These are phyloP conservation scores for Copromyces sp. DNA, from an alignment of 495 filamentous ascomycete species.

Conservation along the genomic window DNA sequence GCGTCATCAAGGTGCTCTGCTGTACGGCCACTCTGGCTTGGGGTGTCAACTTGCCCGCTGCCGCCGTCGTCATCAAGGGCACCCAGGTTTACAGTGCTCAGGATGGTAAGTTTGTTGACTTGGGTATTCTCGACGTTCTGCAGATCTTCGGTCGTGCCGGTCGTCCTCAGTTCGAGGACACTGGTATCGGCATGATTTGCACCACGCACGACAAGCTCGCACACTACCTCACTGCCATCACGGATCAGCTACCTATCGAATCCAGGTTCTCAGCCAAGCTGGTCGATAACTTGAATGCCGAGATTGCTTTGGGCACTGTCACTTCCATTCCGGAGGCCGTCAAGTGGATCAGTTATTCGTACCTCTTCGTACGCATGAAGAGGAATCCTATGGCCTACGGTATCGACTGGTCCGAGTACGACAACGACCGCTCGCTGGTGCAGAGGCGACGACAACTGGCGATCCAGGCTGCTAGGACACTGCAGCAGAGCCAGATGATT, in stretches of 20 bases:
- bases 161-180: constrained; percentile 92
- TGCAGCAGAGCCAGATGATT: constrained; percentile 95
- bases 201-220: constrained; percentile 84
- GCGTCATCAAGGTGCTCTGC: constrained; percentile 88
- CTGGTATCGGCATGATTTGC: constrained; percentile 92
- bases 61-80: constrained; percentile 95
- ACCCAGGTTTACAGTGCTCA: constrained; percentile 94
- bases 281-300: constrained; percentile 94
- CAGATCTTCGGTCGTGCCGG: constrained; percentile 98
- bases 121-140: constrained; percentile 93
- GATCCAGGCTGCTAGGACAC: constrained; percentile 71
- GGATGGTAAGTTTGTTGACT: constrained; percentile 91
- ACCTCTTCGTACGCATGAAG: constrained; percentile 92
- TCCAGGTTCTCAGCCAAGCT: constrained; percentile 82
- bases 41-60: constrained; percentile 97
- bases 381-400: constrained; percentile 85
- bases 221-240: constrained; percentile 91
- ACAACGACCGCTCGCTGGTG: constrained; percentile 76
- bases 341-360: constrained; percentile 96
- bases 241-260: constrained; percentile 92
- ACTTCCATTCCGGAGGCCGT: constrained; percentile 90
- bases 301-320: constrained; percentile 88
- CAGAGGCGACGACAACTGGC: constrained; percentile 72
- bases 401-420: constrained; percentile 88
- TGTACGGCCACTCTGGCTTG: constrained; percentile 97